Evolutionary conservation across 441 rosid species (phyloP).

Genomic region (Gossypium lobatum): DNA sequence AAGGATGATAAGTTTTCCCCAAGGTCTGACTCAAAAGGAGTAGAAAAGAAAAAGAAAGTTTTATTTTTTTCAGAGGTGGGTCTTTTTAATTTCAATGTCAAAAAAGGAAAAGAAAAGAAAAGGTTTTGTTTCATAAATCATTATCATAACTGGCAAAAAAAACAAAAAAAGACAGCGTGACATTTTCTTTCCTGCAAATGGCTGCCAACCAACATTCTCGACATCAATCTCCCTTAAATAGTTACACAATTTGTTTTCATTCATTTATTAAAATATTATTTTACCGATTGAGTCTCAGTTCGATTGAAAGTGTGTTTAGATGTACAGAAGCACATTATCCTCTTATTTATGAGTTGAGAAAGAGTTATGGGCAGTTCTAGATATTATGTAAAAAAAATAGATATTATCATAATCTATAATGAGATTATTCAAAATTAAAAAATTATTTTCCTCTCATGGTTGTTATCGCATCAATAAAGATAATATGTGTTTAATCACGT

Average conservation of each 20-base stretch:
- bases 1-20: conserved; percentile 8
- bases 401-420: too few species aligned
- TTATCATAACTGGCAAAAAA: not conserved
- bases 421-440: too few species aligned
- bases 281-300: too few species aligned
- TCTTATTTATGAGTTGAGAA: too few species aligned
- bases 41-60: not conserved
- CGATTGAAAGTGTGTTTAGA: too few species aligned
- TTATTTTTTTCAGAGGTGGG: not conserved
- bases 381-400: too few species aligned
- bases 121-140: not conserved
- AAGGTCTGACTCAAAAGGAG: conserved; percentile 16
- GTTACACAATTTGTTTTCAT: too few species aligned
- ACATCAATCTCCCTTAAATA: not conserved
- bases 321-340: fast-evolving
- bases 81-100: not conserved
- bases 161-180: not conserved
- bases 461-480: too few species aligned
- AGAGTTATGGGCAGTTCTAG: fast-evolving
- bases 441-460: too few species aligned
- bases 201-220: conserved; percentile 13
- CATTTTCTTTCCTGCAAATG: conserved; percentile 10
- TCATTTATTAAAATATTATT: too few species aligned
- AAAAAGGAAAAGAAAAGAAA: not conserved
- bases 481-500: too few species aligned